Percentiles rank a stretch among this genome's conserved stretches.
phyloP scores from a whole-genome alignment of 345 rosid species.

The Raphanus raphanistrum region DNA sequence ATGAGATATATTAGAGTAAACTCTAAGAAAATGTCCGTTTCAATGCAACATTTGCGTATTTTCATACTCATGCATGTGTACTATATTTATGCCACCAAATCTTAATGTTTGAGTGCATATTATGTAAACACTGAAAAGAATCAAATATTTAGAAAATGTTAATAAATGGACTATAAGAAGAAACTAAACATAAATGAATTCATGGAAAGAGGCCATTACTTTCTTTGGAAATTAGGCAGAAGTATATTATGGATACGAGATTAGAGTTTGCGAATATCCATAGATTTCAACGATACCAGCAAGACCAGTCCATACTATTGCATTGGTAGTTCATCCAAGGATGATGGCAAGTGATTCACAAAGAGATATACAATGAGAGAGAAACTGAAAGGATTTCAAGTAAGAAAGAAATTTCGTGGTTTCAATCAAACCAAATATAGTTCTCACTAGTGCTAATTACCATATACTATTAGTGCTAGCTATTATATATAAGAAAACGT shows the following conservation, averaged over 20 bases:
- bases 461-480: neutral
- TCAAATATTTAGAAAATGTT: neutral
- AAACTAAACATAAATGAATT: neutral
- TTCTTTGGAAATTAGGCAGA: neutral
- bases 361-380: neutral
- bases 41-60: constrained; percentile 34
- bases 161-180: neutral
- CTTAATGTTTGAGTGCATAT: neutral
- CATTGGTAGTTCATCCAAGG: neutral
- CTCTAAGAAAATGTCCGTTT: constrained; percentile 24
- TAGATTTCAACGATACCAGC: neutral
- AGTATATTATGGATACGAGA: neutral
- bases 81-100: constrained; percentile 12
- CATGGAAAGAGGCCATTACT: neutral
- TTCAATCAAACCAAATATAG: neutral
- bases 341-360: neutral
- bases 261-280: neutral
- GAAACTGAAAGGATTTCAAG: neutral
- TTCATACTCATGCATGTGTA: constrained; percentile 25
- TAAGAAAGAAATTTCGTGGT: neutral
- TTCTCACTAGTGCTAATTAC: neutral
- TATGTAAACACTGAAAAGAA: neutral
- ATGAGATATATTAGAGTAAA: constrained; percentile 32
- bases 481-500: neutral
- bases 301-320: neutral